Conservation (phyloP, 2,329 filamentous ascomycete genomes). For the Microcyclospora pomicola region DNA sequence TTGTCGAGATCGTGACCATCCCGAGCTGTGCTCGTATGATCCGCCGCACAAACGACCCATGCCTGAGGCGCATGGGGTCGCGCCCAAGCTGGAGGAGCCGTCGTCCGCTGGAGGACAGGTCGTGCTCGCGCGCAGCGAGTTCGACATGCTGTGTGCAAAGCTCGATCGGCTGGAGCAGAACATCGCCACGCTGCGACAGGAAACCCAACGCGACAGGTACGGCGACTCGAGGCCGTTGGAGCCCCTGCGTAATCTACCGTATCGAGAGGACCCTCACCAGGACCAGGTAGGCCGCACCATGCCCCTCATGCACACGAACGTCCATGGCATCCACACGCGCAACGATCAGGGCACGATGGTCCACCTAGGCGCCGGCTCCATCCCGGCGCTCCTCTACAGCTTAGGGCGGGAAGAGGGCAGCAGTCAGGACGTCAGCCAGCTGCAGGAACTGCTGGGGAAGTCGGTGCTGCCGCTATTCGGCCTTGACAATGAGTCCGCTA, state of each 20-base stretch:
- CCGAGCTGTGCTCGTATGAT: conserved; percentile 34
- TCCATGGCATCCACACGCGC: conserved; percentile 46
- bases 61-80: conserved; percentile 6
- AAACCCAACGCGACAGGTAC: conserved; percentile 13
- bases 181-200: conserved; percentile 28
- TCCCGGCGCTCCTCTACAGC: conserved; percentile 45
- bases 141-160: conserved; percentile 35
- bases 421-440: conserved; percentile 28
- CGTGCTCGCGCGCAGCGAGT: conserved; percentile 26
- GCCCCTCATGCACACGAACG: conserved; percentile 25
- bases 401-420: conserved; percentile 28
- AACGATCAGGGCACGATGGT: conserved; percentile 49
- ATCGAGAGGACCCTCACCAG: not conserved
- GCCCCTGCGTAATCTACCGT: not conserved
- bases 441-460: conserved; percentile 45
- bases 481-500: conserved; percentile 49
- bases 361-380: conserved; percentile 47
- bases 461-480: conserved; percentile 49
- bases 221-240: conserved; percentile 7
- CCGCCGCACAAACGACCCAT: conserved; percentile 25
- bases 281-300: not conserved
- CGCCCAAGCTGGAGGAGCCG: too few relatives aligned
- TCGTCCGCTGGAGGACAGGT: conserved; percentile 6
- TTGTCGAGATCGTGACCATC: conserved; percentile 36
- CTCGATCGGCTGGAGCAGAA: conserved; percentile 35